phyloP scores from a whole-genome alignment of 768 basidiomycete genomes.

The Termitomyces heimii region DNA sequence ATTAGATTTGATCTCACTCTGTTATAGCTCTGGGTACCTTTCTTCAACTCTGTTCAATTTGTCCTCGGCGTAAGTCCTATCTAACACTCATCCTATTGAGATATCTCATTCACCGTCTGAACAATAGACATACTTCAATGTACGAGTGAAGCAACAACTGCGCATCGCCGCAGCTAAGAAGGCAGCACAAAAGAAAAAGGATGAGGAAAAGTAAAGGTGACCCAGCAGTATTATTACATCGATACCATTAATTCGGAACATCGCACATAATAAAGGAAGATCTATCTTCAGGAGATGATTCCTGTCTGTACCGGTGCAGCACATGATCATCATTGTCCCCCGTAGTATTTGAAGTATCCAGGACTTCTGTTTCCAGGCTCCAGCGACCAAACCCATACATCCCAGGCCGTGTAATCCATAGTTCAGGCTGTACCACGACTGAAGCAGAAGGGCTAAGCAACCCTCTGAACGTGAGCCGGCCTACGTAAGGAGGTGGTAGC shows the following conservation, averaged over 20 bases:
- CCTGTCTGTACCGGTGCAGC: conserved; percentile 30
- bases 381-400: conserved; percentile 62
- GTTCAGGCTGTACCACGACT: conserved; percentile 35
- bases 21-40: conserved; percentile 78
- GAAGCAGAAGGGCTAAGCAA: conserved; percentile 44
- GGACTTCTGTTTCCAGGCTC: conserved; percentile 63
- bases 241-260: conserved; percentile 15
- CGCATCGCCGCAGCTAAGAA: conserved; percentile 49
- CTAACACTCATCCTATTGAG: background rate
- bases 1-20: background rate
- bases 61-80: conserved; percentile 56
- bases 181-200: conserved; percentile 31
- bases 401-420: conserved; percentile 63
- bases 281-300: conserved; percentile 20
- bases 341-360: conserved; percentile 21
- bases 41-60: conserved; percentile 78
- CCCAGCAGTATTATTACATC: background rate
- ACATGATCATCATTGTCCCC: conserved; percentile 5
- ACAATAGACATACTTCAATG: conserved; percentile 65
- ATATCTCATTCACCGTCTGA: conserved; percentile 4
- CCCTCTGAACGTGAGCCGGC: conserved; percentile 63
- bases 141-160: conserved; percentile 55
- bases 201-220: conserved; percentile 6
- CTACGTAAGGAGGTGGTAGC: conserved; percentile 52
- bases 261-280: conserved; percentile 27